Evolutionary conservation across 805 yeast species (phyloP), one percentile per base, ranked within the genome.

Genomic region (Hagleromyces aurorensis): DNA sequence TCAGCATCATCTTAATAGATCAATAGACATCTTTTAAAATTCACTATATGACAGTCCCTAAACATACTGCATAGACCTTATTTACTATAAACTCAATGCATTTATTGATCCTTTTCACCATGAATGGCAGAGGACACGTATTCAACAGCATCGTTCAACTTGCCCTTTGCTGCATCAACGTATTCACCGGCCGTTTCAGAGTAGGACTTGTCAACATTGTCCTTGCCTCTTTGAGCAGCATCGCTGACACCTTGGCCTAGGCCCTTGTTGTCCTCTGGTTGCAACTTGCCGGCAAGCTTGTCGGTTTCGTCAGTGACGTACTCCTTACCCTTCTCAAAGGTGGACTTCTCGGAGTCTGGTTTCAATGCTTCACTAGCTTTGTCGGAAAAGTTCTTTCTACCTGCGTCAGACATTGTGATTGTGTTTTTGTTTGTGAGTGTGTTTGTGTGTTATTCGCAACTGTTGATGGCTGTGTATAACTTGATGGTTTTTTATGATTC

Each of bases 331-430:
- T 79, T 65, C 50, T 81, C 78, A 30, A 63, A 57, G 50, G 62
- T 59, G 21, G 76, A 48, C 65, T 85, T 85, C 59, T 78, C 70
- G 34, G 70, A 59, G 40, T 84, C 78, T 43, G 94, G 94, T 43
- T 70, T 79, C 23, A 78, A 37, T 23, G 70, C 50, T 67, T 84
- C 94, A 31, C 69, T 34, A 45, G 71, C 62, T 62, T 83, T 81
- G 56, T 78, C 79, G 42, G 75, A 45, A 53, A 84, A 69, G 55
- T 71, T 63, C 65, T 85, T 84, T 78, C 94, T 80, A 50, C 80
- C 83, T 38, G 69, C 52, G 62, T 62, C 68, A 34, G 68, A 62
- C 68, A 63, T 63, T 40, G 21, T 54, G 23, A 19, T 28, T 18
- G 15, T 33, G 31, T 30, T 23, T 20, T 38, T 16, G 13, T 21